A percentile compares a stretch with the other conserved stretches of the same genome.
These are phyloP conservation scores for Metschnikowia dekortorum DNA, from an alignment of 805 yeast species.

Conservation along the genomic window DNA sequence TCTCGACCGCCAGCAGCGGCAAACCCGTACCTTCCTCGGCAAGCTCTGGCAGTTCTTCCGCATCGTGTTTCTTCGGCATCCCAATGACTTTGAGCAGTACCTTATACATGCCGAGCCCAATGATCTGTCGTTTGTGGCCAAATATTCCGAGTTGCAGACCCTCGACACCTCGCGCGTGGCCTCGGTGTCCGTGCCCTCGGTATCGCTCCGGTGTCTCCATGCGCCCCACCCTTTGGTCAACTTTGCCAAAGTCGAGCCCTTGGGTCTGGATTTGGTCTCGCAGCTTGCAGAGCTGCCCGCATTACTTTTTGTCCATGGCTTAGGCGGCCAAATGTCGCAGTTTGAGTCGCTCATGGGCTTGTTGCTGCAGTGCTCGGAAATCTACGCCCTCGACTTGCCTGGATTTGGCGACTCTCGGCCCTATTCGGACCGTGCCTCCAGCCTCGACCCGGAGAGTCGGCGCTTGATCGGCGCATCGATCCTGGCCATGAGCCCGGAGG, in stretches of 20 bases:
- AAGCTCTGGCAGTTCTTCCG: constrained; percentile 27
- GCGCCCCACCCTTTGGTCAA: constrained; percentile 47
- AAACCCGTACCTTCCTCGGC: constrained; percentile 18
- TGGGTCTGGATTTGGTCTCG: constrained; percentile 20
- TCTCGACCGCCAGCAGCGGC: constrained; percentile 10
- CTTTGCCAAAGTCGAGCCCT: constrained; percentile 15
- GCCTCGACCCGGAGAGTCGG: constrained; percentile 30
- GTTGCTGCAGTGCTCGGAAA: constrained; percentile 57
- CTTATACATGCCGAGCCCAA: constrained; percentile 45
- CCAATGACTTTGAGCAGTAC: constrained; percentile 38
- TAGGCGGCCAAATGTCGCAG: constrained; percentile 87
- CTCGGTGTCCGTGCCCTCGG: constrained; percentile 21
- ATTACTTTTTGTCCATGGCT: constrained; percentile 72
- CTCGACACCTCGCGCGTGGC: constrained; percentile 24
- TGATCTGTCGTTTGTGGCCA: constrained; percentile 52
- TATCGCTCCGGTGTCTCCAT: constrained; percentile 40
- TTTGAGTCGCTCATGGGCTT: constrained; percentile 69
- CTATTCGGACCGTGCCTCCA: constrained; percentile 8
- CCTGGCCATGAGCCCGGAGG: constrained; percentile 32
- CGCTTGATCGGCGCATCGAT: constrained; percentile 27
- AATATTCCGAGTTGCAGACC: constrained; percentile 39
- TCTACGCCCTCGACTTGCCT: constrained; percentile 75
- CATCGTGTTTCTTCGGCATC: constrained; percentile 19
- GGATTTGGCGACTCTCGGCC: constrained; percentile 69
- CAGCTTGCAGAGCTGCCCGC: constrained; percentile 52